Evolutionary conservation across 73 alveolate species (phyloP).

Genomic region (Paramecium caudatum): DNA sequence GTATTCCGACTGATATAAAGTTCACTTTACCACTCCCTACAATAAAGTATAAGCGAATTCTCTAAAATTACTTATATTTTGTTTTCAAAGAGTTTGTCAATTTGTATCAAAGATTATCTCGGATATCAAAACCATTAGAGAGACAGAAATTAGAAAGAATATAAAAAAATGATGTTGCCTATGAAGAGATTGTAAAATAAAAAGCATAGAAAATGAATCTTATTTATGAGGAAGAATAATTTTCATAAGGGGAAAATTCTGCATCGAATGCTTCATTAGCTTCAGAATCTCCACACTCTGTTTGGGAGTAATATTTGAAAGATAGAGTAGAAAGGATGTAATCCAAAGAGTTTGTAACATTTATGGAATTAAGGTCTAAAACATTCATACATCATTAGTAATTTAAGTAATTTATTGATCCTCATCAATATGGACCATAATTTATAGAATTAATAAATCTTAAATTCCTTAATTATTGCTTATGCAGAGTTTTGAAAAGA

Average conservation of each 20-base stretch:
- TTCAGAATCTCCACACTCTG: slow-evolving; percentile 35
- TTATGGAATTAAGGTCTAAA: slow-evolving; percentile 55
- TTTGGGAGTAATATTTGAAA: slow-evolving; percentile 56
- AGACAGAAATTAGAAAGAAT: background rate
- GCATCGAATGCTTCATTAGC: slow-evolving; percentile 18
- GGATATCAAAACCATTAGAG: background rate
- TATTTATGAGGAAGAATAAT: background rate
- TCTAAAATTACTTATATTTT: background rate
- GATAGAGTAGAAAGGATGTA: slow-evolving; percentile 45
- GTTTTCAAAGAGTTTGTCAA: slow-evolving; percentile 44
- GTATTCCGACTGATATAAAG: background rate
- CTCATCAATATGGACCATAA: background rate
- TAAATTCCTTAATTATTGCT: slow-evolving; percentile 60
- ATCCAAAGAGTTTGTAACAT: slow-evolving; percentile 19
- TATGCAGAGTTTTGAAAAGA: slow-evolving; percentile 30
- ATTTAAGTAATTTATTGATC: slow-evolving; percentile 51
- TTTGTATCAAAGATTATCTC: background rate
- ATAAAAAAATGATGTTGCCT: background rate
- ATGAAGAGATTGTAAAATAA: slow-evolving; percentile 10
- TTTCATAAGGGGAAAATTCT: background rate
- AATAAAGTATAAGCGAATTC: background rate
- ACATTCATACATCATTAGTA: slow-evolving; percentile 9
- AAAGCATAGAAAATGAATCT: background rate
- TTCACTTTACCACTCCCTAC: background rate
- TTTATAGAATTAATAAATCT: slow-evolving; percentile 30